Base-by-base conservation (phyloP, 805 yeast species). In the Ogataea trehaloabstinens region DNA sequence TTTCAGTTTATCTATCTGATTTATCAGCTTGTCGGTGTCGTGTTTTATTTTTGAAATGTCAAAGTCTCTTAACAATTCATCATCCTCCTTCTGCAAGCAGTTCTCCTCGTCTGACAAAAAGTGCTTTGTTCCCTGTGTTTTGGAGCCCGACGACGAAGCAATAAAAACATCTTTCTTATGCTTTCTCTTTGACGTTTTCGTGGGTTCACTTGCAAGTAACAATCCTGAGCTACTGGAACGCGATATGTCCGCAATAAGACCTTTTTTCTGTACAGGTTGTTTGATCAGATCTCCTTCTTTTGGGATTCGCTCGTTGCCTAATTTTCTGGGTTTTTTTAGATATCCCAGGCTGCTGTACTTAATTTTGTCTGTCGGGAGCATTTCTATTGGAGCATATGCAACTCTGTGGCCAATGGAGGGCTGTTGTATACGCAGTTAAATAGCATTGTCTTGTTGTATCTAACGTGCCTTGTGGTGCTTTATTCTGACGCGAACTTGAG, bases 1-100 rank as follows among this genome's bases (percentile, higher is more conserved):
- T 24, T 42, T 34, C 25, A 44, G 63, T 73, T 27, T 68, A 74
- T 56, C 62, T 66, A 42, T 55, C 64, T 38, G 57, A 51, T 20
- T 57, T 58, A 37, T 71, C 30, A 48, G 50, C 15, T 44, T 55
- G 34, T 47, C 56, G 5, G 63, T 60, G 48, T 64, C 53, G 44
- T 61, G 37, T 29, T 49, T 47, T 10, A 49, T 46, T 16, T 42
- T 36, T 19, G 62, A 60, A 44, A 63, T 34, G 45, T 50, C 53
- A 47, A 63, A 31, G 41, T 44, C 49, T 24, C 37, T 34, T 19
- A 59, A 31, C 28, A 56, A 30, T 17, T 66, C 65, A 30, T 45
- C 49, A n/a, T 41, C 46, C 19, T 33, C 41, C 12, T 34, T 40
- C 4, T 18, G 11, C 4, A 10, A 15, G 4, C 27, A 11, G 21